Evolutionary conservation across 2,329 filamentous ascomycete species (phyloP).

Genomic region (Zasmidium cellare): DNA sequence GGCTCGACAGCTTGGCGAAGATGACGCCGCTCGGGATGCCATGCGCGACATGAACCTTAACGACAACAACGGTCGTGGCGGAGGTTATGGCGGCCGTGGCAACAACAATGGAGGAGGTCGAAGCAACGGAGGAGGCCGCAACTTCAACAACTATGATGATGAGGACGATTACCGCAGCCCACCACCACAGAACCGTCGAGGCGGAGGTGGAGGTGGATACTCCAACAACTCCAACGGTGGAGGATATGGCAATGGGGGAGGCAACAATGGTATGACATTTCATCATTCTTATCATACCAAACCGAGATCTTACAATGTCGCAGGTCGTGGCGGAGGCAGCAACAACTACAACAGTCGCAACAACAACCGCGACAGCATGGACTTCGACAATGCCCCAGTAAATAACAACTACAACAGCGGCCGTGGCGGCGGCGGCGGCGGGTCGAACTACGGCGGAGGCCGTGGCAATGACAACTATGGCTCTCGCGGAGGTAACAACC

Average conservation of each 20-base stretch:
- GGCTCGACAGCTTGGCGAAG: slow-evolving; percentile 4
- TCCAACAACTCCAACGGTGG: not conserved
- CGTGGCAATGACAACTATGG: slow-evolving; percentile 1
- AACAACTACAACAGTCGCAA: not conserved
- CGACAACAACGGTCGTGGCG: not conserved
- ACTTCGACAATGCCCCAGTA: not conserved
- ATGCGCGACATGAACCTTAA: slow-evolving; percentile 12
- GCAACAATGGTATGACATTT: too few species aligned
- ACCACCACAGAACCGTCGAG: slow-evolving; percentile 8
- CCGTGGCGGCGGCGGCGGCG: too few species aligned
- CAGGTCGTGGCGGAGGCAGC: not conserved
- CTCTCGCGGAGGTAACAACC: slow-evolving; percentile 3
- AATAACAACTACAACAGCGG: not conserved
- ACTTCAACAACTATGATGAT: slow-evolving; percentile 4
- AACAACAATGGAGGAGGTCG: too few species aligned
- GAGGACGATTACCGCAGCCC: too few species aligned
- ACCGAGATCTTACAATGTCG: slow-evolving; percentile 1
- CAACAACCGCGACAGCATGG: not conserved
- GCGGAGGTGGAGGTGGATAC: not conserved
- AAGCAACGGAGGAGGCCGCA: slow-evolving; percentile 4
- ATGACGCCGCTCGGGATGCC: slow-evolving; percentile 7
- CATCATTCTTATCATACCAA: too few species aligned
- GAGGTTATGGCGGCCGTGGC: not conserved
- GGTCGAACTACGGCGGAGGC: slow-evolving; percentile 4
- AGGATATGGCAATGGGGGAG: not conserved